A percentile compares a stretch with the other conserved stretches of the same genome.
These are phyloP conservation scores for Lobosporangium transversale DNA, from an alignment of 192 early-diverging fungal species.

Conservation along the genomic window DNA sequence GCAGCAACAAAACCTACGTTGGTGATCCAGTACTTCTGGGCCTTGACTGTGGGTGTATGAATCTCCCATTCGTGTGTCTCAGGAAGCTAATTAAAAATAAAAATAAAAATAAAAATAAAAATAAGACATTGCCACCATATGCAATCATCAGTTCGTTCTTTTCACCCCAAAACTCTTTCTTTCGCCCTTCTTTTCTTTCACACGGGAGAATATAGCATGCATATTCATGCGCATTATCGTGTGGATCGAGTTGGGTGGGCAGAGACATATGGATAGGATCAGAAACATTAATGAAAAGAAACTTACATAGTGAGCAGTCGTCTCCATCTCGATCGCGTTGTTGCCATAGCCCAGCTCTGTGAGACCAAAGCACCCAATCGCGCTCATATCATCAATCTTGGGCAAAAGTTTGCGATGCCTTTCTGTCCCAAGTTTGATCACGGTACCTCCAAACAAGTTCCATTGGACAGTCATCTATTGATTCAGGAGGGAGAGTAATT, in stretches of 20 bases:
- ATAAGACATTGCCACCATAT: no score
- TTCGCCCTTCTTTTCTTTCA: no score
- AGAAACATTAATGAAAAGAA: neutral
- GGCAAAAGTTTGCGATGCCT: conserved; percentile 72
- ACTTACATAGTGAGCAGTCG: conserved; percentile 68
- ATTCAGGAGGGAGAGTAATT: neutral
- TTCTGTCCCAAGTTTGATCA: conserved; percentile 80
- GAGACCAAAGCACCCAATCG: conserved; percentile 80
- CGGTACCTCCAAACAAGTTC: conserved; percentile 58
- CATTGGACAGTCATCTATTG: conserved; percentile 44
- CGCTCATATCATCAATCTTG: conserved; percentile 70
- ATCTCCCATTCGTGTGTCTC: conserved; percentile 76
- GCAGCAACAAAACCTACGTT: conserved; percentile 72
- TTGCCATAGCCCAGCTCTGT: conserved; percentile 86
- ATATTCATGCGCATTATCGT: no score
- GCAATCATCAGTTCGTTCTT: no score
- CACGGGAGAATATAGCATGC: no score
- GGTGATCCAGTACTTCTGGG: conserved; percentile 87
- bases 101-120: neutral
- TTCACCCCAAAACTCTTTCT: no score
- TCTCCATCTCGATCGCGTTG: conserved; percentile 86
- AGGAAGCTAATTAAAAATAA: conserved; percentile 6
- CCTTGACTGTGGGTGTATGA: conserved; percentile 74
- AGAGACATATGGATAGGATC: no score
- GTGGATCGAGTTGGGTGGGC: no score